Evolutionary conservation across 164 flowering plant species (phyloP), one percentile per base, ranked within the genome.

Genomic region (Saururus chinensis): DNA sequence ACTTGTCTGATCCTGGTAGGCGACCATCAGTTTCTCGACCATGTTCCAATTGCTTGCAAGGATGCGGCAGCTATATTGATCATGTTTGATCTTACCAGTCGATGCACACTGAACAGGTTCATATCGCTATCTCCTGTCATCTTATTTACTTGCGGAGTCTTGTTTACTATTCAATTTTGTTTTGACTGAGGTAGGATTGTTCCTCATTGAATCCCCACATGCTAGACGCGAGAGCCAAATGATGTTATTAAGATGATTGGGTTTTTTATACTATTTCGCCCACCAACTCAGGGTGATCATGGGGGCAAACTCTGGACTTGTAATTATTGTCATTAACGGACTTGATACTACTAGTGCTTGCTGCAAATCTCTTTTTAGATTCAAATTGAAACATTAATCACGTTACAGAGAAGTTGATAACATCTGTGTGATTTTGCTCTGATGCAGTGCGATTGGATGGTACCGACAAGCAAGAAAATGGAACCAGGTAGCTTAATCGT

Each of bases 71-170:
- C 98, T 40, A 83, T 92, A 48, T 69, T 92, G 61, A 78, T 84
- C 68, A 87, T 92, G 98, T 92, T 92, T 67, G 98, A 88, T 79
- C 95, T 92, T 13, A 92, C 98, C 0, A 87, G 90, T 71, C 78
- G 98, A 9, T 67, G 84, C 71, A 92, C 98, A 1, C 80, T 92
- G 53, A 83, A 89, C 68, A 89, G 92, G 98, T 92, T 22, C 42
- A 11, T n/a, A 19, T 19, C 14, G 49, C 49, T 45, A 17, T 45
- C 11, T 17, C 11, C 4, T 10, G 4, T 12, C 2, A 12, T 45
- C 9, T 12, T 12, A 17, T 45, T 8, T 45, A 2, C 49, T 8
- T 41, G 8, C 0, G 11, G 49, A 45, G 49, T 45, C 14, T 6
- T 30, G 6, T 30, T 45, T 13, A 45, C 17, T 63, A 13, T 40